Percentiles rank a stretch among this genome's conserved stretches.
Evolutionary conservation across 1,139 yeast species (phyloP).

Genomic region (Lodderomyces theae): DNA sequence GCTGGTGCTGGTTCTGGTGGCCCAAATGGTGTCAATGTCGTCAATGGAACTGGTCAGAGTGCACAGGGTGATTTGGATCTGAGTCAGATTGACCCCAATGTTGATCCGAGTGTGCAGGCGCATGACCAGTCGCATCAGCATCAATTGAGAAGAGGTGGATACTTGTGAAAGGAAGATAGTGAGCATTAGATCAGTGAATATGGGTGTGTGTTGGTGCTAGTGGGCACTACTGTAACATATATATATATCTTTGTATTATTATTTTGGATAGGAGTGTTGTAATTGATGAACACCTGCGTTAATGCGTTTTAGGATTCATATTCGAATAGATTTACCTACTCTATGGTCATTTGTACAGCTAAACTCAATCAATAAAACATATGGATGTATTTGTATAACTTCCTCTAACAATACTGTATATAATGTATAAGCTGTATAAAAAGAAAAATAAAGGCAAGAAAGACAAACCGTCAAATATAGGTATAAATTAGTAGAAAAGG

Average conservation of each 20-base stretch:
- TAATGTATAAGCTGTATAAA: background rate
- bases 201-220: too few species aligned
- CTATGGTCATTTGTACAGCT: too few species aligned
- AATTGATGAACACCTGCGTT: too few species aligned
- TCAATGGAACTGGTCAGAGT: conserved; percentile 20
- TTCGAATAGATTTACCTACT: too few species aligned
- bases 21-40: conserved; percentile 27
- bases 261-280: too few species aligned
- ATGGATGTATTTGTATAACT: too few species aligned
- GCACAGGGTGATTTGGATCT: conserved; percentile 27
- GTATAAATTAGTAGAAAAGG: background rate
- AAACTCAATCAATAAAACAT: too few species aligned
- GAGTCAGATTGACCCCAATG: conserved; percentile 27
- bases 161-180: conserved; percentile 1
- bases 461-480: background rate
- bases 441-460: background rate
- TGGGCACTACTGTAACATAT: too few species aligned
- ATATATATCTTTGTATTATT: too few species aligned
- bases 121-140: conserved; percentile 40
- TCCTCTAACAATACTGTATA: conserved; percentile 1
- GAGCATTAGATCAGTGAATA: background rate
- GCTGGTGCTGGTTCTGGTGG: conserved; percentile 36
- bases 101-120: conserved; percentile 45
- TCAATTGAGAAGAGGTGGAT: conserved; percentile 10
- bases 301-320: too few species aligned